phyloP scores from a whole-genome alignment of 192 early-diverging fungal genomes.

The Mortierella antarctica region DNA sequence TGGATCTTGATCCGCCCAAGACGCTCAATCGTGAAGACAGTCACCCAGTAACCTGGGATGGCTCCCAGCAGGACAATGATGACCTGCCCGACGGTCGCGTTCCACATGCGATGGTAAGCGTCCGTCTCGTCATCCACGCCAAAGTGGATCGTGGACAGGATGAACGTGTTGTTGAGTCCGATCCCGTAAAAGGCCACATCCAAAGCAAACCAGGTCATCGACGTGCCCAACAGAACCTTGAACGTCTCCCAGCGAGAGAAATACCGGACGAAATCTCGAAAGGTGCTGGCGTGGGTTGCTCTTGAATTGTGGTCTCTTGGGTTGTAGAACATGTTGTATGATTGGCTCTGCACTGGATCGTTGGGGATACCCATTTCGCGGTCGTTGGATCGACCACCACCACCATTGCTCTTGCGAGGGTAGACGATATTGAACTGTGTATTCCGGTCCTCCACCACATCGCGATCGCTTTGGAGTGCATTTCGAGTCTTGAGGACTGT shows the following conservation, averaged over 20 bases:
- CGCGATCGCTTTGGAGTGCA: conserved; percentile 22
- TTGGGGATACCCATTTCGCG: not conserved
- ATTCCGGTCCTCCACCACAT: conserved; percentile 9
- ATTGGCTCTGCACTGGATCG: not conserved
- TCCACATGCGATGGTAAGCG: conserved; percentile 36
- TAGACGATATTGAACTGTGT: conserved; percentile 1
- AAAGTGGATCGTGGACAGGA: conserved; percentile 29
- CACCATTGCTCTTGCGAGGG: conserved; percentile 19
- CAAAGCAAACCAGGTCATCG: conserved; percentile 73
- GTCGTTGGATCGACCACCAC: not conserved
- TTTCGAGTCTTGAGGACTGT: conserved; percentile 38
- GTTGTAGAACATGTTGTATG: not conserved
- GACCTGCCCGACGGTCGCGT: conserved; percentile 30
- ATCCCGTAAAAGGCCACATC: conserved; percentile 66
- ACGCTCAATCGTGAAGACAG: conserved; percentile 87
- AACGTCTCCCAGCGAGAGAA: conserved; percentile 78
- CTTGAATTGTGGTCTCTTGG: not conserved
- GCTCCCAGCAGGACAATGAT: conserved; percentile 41
- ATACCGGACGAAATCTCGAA: conserved; percentile 44
- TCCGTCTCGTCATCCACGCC: not conserved
- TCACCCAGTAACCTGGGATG: conserved; percentile 82
- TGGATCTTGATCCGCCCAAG: conserved; percentile 60
- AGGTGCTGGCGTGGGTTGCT: not conserved
- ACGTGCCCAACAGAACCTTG: conserved; percentile 75
- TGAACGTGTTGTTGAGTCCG: conserved; percentile 50